These are phyloP conservation scores for Glutinoglossum americanum DNA, from an alignment of 495 filamentous ascomycete genomes.

Conservation along the genomic window DNA sequence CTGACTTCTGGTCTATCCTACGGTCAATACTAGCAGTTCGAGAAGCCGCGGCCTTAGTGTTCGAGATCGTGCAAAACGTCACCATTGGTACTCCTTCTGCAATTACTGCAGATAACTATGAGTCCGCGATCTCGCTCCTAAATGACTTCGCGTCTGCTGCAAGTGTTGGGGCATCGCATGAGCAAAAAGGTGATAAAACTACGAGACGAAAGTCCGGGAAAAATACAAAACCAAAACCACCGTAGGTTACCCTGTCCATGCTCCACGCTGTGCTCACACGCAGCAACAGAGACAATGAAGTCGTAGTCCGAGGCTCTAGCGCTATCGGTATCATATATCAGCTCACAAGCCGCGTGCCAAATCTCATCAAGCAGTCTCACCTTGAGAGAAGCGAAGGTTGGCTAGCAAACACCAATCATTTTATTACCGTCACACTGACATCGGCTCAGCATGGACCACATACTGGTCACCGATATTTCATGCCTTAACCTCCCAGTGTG, in stretches of 20 bases:
- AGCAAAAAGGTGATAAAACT: conserved; percentile 51
- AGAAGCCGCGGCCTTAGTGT: conserved; percentile 54
- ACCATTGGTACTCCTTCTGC: conserved; percentile 38
- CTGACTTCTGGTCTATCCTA: conserved; percentile 92
- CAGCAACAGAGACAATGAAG: conserved; percentile 38
- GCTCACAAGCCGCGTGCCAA: conserved; percentile 58
- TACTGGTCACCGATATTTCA: conserved; percentile 96
- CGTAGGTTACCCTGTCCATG: conserved; percentile 21
- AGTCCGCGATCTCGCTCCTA: conserved; percentile 56
- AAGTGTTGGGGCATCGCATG: conserved; percentile 53
- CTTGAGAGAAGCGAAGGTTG: conserved; percentile 68
- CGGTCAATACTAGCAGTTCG: conserved; percentile 43
- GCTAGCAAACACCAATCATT: neutral
- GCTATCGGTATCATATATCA: conserved; percentile 61
- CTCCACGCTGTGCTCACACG: neutral
- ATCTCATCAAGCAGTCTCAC: conserved; percentile 78
- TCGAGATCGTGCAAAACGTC: conserved; percentile 57
- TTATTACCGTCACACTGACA: neutral
- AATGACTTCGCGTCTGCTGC: conserved; percentile 80
- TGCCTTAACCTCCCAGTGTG: conserved; percentile 69
- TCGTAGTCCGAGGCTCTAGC: conserved; percentile 56
- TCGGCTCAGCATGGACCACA: conserved; percentile 60
- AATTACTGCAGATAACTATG: conserved; percentile 89
- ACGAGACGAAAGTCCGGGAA: conserved; percentile 25
- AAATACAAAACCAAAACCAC: conserved; percentile 34